These are phyloP conservation scores for Dichomitus squalens DNA, from an alignment of 1,284 basidiomycete genomes.

Conservation along the genomic window DNA sequence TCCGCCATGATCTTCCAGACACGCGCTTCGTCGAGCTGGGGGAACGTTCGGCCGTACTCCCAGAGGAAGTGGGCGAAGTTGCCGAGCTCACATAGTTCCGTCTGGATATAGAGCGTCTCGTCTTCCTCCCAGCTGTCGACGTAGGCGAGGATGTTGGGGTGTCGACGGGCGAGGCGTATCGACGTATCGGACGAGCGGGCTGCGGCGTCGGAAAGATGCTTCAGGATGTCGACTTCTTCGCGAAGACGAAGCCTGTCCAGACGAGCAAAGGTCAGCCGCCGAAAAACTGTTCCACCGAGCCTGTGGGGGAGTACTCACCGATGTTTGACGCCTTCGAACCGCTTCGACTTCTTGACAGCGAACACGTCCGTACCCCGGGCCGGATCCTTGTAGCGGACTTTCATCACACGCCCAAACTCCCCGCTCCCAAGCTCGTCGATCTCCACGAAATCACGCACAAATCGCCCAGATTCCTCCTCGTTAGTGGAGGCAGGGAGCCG, in stretches of 20 bases:
- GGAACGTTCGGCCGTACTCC: conserved; percentile 87
- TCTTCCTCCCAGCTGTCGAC: conserved; percentile 98
- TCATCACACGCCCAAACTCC: conserved; percentile 94
- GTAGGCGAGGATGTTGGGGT: conserved; percentile 88
- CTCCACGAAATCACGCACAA: conserved; percentile 80
- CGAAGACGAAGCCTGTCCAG: conserved; percentile 75
- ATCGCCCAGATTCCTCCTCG: conserved; percentile 59
- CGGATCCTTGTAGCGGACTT: conserved; percentile 74
- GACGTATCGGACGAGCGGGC: conserved; percentile 11
- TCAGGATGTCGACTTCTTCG: conserved; percentile 94
- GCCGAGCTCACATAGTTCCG: conserved; percentile 93
- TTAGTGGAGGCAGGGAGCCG: conserved; percentile 27
- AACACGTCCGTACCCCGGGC: conserved; percentile 50
- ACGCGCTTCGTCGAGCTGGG: conserved; percentile 87
- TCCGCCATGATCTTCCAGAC: conserved; percentile 98
- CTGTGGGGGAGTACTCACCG: conserved; percentile 55
- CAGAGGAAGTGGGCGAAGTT: conserved; percentile 92
- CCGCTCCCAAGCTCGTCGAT: conserved; percentile 88
- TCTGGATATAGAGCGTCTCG: conserved; percentile 89
- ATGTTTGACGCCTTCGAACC: conserved; percentile 90
- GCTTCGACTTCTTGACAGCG: conserved; percentile 95
- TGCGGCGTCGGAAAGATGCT: conserved; percentile 58
- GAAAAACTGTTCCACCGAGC: neutral
- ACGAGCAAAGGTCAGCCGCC: conserved; percentile 5
- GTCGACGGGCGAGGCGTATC: conserved; percentile 29